Evolutionary conservation across 176 grass and related monocot genomes (phyloP).

Genomic region (Paspalum vaginatum): DNA sequence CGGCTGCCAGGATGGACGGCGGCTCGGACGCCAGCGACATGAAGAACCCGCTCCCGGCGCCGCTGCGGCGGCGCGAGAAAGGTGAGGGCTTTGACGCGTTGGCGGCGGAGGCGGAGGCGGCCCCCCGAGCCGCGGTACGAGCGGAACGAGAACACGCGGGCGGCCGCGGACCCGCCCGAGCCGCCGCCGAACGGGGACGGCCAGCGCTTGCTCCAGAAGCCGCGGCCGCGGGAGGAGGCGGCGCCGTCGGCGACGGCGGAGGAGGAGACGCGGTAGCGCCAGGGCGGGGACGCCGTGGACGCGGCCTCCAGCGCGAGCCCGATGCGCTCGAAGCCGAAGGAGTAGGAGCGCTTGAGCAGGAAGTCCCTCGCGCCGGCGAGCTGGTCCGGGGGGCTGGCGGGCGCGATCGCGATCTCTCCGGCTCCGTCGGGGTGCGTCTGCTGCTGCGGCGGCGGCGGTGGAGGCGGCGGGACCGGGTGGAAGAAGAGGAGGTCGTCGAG

Average conservation of each 20-base stretch:
- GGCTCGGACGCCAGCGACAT: constrained; percentile 63
- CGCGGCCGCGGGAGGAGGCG: constrained; percentile 12
- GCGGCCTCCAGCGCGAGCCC: constrained; percentile 52
- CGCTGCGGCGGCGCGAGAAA: constrained; percentile 55
- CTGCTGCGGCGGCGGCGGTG: neutral
- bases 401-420: constrained; percentile 31
- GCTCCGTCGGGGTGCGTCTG: neutral
- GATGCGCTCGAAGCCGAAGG: constrained; percentile 81
- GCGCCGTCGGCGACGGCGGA: constrained; percentile 28
- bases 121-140: constrained; percentile 49
- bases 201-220: constrained; percentile 98
- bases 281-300: constrained; percentile 67
- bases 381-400: constrained; percentile 51
- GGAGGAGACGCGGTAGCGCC: constrained; percentile 66
- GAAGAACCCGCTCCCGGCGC: constrained; percentile 51
- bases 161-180: constrained; percentile 42
- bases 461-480: constrained; percentile 36
- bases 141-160: constrained; percentile 84
- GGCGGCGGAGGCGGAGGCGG: neutral
- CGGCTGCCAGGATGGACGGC: constrained; percentile 40
- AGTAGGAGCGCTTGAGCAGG: constrained; percentile 80
- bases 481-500: constrained; percentile 83
- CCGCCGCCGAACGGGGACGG: constrained; percentile 71
- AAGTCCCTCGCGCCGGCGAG: constrained; percentile 50
- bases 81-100: constrained; percentile 53